Base-by-base conservation (phyloP, 2,329 filamentous ascomycete genomes). In the Tolypocladium tropicale region DNA sequence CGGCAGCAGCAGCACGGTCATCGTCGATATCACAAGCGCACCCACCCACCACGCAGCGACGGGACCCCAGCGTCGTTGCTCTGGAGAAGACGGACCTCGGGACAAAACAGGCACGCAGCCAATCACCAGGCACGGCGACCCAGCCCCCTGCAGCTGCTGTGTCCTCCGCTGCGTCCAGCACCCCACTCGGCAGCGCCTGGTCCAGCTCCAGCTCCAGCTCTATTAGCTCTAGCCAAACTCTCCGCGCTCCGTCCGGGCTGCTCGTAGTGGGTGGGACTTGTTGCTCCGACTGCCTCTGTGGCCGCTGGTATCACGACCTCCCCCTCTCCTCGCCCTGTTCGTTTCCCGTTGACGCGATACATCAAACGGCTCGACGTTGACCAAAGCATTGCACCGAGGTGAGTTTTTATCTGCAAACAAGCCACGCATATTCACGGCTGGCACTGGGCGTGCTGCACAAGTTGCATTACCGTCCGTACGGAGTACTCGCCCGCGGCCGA, bases 51-150 rank as follows among this genome's bases (percentile, higher is more conserved):
- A n/a, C n/a, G n/a, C 11, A 36, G 21, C 21, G n/a, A 3, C 18
- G 37, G 6, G 18, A 25, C 21, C 21, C 2, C 28, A 25, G 51
- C 34, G 34, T 34, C 51, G 51, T 53, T 53, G 51, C 51, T 53
- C 51, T 53, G 51, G 51, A 21, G 51, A 53, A 52, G 51, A 53
- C n/a, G 51, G 33, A 39, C 51, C 33, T 53, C 33, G 51, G 34
- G 51, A 37, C 33, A 36, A 52, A 52, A 53, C 51, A 53, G 18
- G 51, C 16, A 16, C 34, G 34, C 51, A 28, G 34, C 51, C 51
- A 53, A 53, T 53, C 51, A 53, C 2, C 46, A 7, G 18, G 28
- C 46, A 33, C 25, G 18, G 28, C 25, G 16, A 23, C 39, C 39
- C 39, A 41, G 11, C 34, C 34, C 14, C 34, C 34, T 1, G 34